Evolutionary conservation across 2,329 filamentous ascomycete genomes (phyloP).

Genomic region (Exophiala aquamarina): DNA sequence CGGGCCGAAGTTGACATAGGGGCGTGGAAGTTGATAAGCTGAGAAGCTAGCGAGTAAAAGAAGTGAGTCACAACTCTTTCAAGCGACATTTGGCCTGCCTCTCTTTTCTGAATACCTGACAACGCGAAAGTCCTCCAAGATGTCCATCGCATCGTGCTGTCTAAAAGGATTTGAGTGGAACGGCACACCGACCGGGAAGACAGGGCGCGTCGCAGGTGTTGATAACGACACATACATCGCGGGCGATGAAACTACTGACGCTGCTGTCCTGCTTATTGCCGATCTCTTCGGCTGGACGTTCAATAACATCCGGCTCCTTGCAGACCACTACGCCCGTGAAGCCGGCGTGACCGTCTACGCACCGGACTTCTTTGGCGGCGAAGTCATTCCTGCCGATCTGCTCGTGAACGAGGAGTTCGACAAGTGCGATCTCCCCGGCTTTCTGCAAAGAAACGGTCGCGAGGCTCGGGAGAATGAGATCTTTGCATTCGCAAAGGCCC

Average conservation of each 20-base stretch:
- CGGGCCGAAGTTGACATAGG: too few species aligned
- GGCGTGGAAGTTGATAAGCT: too few species aligned
- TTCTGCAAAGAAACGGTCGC: constrained; percentile 40
- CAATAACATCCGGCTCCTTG: constrained; percentile 45
- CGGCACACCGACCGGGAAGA: constrained; percentile 29
- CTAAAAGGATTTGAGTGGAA: constrained; percentile 32
- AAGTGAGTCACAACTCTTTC: too few species aligned
- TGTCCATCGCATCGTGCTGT: constrained; percentile 34
- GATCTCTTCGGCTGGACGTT: constrained; percentile 51
- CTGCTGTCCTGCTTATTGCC: constrained; percentile 46
- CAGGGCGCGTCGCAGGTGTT: constrained; percentile 35
- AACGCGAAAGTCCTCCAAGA: background rate
- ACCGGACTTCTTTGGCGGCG: constrained; percentile 41
- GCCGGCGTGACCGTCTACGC: constrained; percentile 47
- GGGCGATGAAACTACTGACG: constrained; percentile 35
- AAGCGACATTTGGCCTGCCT: too few species aligned
- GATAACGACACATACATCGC: constrained; percentile 42
- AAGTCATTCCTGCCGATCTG: constrained; percentile 43
- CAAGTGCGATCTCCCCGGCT: constrained; percentile 39
- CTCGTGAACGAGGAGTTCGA: constrained; percentile 34
- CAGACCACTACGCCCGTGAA: constrained; percentile 47
- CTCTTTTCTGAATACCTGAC: too few species aligned
- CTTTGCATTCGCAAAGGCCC: constrained; percentile 38
- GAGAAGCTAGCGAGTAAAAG: too few species aligned
- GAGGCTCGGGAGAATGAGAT: constrained; percentile 42